A percentile compares a stretch with the other conserved stretches of the same genome.
Evolutionary conservation across 179 eudicot species (phyloP).

Genomic region (Camellia oleifera): DNA sequence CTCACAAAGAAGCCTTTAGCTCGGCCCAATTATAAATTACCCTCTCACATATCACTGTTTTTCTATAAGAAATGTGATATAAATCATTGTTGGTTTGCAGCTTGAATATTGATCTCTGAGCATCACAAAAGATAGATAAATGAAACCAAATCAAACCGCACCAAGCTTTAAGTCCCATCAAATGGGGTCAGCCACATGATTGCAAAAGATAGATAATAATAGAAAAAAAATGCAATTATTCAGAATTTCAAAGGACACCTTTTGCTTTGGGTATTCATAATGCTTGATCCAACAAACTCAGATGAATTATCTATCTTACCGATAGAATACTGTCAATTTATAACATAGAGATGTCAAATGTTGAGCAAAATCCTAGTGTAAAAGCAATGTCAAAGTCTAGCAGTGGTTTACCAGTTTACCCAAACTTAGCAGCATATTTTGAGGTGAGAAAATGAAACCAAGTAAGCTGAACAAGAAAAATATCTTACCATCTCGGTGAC

Average conservation of each 20-base stretch:
- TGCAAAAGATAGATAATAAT: background rate
- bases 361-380: background rate
- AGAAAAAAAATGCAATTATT: background rate
- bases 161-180: too few species aligned
- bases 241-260: background rate
- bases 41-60: background rate
- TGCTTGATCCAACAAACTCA: constrained; percentile 1
- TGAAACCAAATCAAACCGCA: too few species aligned
- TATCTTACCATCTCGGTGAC: background rate
- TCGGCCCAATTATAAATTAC: too few species aligned
- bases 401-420: background rate
- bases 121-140: background rate
- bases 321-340: background rate
- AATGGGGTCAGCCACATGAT: too few species aligned
- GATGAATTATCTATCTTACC: background rate
- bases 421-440: background rate
- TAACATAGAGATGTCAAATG: background rate
- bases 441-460: background rate
- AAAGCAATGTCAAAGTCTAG: background rate
- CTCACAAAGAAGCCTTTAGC: too few species aligned
- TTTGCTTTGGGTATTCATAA: background rate
- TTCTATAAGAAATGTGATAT: background rate
- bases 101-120: background rate
- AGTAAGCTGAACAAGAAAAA: background rate
- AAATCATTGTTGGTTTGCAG: background rate